phyloP scores from a whole-genome alignment of 2,329 filamentous ascomycete genomes.

The Cryphonectria carpinicola region DNA sequence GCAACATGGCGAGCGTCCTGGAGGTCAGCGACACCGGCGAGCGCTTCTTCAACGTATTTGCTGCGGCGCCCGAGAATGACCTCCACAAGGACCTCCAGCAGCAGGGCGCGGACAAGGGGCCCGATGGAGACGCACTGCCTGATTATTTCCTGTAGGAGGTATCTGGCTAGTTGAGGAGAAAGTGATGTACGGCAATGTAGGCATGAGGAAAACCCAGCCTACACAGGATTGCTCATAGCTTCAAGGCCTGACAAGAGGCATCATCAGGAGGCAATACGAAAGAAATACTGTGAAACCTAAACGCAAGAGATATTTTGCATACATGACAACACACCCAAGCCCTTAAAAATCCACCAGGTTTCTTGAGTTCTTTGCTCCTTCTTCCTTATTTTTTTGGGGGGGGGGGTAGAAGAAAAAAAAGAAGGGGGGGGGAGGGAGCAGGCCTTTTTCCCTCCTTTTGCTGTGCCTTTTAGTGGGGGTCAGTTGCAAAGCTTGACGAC shows the following conservation, averaged over 20 bases:
- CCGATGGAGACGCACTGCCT: slow-evolving; percentile 65
- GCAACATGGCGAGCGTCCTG: slow-evolving; percentile 94
- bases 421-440: too few relatives aligned
- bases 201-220: too few relatives aligned
- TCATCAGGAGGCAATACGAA: not conserved
- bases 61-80: slow-evolving; percentile 95
- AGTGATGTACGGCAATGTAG: not conserved
- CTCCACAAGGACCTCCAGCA: slow-evolving; percentile 81
- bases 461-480: too few relatives aligned
- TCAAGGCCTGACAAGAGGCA: not conserved
- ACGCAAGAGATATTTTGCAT: not conserved
- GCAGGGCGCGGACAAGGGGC: slow-evolving; percentile 63
- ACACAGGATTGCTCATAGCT: not conserved
- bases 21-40: slow-evolving; percentile 94
- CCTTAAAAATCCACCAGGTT: too few relatives aligned
- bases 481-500: not conserved
- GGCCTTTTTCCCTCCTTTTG: too few relatives aligned
- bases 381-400: too few relatives aligned
- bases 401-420: too few relatives aligned
- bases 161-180: not conserved
- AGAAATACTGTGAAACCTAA: not conserved
- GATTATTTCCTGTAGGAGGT: slow-evolving; percentile 68
- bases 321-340: not conserved
- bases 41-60: slow-evolving; percentile 96
- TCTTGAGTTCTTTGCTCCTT: too few relatives aligned